These are phyloP conservation scores for Lepidium aucheri DNA, from an alignment of 345 rosid species.

Conservation along the genomic window DNA sequence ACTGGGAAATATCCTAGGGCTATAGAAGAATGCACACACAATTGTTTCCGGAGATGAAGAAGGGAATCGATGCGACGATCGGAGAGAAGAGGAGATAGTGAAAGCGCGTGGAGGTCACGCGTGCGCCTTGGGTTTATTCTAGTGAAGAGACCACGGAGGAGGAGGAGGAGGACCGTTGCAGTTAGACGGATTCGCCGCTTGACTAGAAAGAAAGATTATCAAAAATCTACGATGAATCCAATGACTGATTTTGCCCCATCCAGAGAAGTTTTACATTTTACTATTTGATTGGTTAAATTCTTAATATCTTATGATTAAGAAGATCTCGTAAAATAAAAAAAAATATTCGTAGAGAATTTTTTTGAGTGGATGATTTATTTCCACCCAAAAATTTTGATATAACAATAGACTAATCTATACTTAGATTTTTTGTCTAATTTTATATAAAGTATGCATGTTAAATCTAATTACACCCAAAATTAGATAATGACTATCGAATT, in stretches of 20 bases:
- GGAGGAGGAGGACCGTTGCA: neutral
- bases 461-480: too few relatives aligned
- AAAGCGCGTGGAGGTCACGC: slow-evolving; percentile 14
- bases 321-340: too few relatives aligned
- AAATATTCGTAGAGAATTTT: too few relatives aligned
- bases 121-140: neutral
- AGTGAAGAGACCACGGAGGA: neutral
- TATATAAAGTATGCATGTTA: too few relatives aligned
- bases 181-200: slow-evolving; percentile 1
- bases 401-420: too few relatives aligned
- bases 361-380: too few relatives aligned
- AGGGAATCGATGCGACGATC: neutral
- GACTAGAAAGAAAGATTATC: neutral
- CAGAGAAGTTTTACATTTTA: neutral
- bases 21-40: neutral
- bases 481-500: too few relatives aligned
- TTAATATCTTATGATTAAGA: too few relatives aligned
- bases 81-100: neutral
- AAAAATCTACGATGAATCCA: neutral
- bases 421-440: too few relatives aligned
- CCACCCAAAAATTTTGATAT: too few relatives aligned
- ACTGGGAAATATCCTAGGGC: neutral
- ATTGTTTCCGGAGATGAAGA: neutral
- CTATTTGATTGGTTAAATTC: neutral
- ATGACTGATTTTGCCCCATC: slow-evolving; percentile 4